Evolutionary conservation across 148 eudicot genomes (phyloP), one percentile per base, ranked within the genome.

Genomic region (Cornus florida): DNA sequence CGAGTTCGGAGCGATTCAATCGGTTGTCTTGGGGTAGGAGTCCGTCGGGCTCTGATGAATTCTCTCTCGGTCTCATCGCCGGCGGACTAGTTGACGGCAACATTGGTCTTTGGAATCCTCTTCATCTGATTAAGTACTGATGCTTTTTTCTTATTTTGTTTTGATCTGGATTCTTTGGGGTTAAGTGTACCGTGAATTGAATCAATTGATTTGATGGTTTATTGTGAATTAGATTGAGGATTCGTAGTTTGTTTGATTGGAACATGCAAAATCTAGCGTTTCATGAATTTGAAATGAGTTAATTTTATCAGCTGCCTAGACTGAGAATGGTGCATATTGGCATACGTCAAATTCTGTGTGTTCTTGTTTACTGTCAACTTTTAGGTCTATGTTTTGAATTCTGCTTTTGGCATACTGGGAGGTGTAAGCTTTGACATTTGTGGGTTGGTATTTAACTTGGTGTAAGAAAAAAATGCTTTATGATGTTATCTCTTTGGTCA

Each of bases 21-120:
- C 90, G 98, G 46, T 53, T 96, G 19, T 86, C 98, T 0, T 96
- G 99, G 99, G 91, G 89, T 13, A 91, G 82, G 76, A 77, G 35
- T 4, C 88, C 84, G 12, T 38, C 84, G 0, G 87, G 84, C 62
- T 89, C 97, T 0, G 97, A 91, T 43, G 94, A 92, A 80, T 95
- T 82, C 78, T 60, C 83, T 1, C 84, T 87, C 2, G 97, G 97
- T 6, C 79, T 94, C 6, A 80, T 94, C 68, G 98, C 98, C 2
- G 98, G 98, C 69, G 98, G 97, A 22, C 89, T 89, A 6, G 87
- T 87, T 33, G 98, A 94, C 66, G 98, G 98, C 7, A 87, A 77
- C 73, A 91, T 94, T 56, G 91, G 84, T 38, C 80, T 94, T 35
- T 94, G 98, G 98, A 94, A 94, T 69, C 97, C 98, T 62, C 71